A percentile compares a stretch with the other conserved stretches of the same genome.
Conservation (phyloP, 768 basidiomycete genomes). For the Leccinum disarticulatum region DNA sequence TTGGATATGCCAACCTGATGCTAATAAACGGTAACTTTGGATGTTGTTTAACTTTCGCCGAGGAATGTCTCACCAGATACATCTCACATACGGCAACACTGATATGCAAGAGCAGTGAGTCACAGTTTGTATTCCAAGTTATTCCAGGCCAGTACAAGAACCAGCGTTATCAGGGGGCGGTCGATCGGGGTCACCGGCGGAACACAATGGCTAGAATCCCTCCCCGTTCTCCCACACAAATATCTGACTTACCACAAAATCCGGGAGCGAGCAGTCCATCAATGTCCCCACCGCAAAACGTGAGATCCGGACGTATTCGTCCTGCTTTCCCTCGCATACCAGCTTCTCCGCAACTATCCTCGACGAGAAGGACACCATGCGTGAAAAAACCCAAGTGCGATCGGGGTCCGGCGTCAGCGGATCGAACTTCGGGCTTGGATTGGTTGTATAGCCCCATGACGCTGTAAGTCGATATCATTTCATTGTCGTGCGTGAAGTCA, state of each 20-base stretch:
- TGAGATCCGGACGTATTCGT: conserved; percentile 34
- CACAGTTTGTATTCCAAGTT: not conserved
- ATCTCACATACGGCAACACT: not conserved
- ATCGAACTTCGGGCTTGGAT: conserved; percentile 17
- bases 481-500: too few species aligned
- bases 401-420: conserved; percentile 8
- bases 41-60: not conserved
- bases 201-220: too few species aligned
- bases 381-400: conserved; percentile 51
- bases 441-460: too few species aligned
- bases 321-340: conserved; percentile 35
- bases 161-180: not conserved
- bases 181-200: not conserved
- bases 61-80: not conserved
- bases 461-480: too few species aligned
- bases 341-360: conserved; percentile 73
- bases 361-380: conserved; percentile 71
- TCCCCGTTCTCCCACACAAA: too few species aligned
- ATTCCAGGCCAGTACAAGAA: not conserved
- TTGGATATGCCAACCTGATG: too few species aligned
- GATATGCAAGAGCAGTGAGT: not conserved
- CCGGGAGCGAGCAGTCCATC: not conserved
- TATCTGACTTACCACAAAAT: not conserved
- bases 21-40: not conserved
- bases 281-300: not conserved